These are phyloP conservation scores for Fusarium nanum DNA, from an alignment of 2,329 filamentous ascomycete genomes.

Conservation along the genomic window DNA sequence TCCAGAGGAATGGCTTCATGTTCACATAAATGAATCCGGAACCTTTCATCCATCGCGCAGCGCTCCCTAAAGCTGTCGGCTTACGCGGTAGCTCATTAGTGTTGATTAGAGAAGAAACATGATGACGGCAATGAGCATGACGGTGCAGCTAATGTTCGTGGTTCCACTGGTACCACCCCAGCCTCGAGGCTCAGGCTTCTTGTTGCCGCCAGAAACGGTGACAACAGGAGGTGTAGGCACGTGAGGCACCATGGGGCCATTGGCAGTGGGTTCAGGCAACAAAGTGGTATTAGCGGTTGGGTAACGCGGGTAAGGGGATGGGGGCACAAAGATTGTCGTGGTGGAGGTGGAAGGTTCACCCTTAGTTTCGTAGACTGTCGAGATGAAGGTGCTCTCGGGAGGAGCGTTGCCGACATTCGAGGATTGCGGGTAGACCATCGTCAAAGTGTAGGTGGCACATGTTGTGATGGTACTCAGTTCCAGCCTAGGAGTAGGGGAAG, in stretches of 20 bases:
- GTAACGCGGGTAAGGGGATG: conserved; percentile 46
- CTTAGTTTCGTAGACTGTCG: conserved; percentile 49
- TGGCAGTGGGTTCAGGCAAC: conserved; percentile 41
- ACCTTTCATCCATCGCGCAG: background rate
- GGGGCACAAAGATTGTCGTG: conserved; percentile 49
- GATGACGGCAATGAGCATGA: conserved; percentile 53
- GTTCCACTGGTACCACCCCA: conserved; percentile 47
- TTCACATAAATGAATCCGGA: conserved; percentile 11
- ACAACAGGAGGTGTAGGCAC: conserved; percentile 46
- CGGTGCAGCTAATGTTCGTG: conserved; percentile 50
- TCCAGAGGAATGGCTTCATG: conserved; percentile 14
- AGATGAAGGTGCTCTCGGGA: conserved; percentile 47
- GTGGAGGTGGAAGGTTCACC: conserved; percentile 47
- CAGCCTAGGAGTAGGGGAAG: conserved; percentile 45
- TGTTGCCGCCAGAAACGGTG: conserved; percentile 50
- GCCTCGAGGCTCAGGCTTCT: conserved; percentile 49
- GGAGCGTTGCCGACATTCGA: conserved; percentile 7
- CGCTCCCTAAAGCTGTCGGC: background rate
- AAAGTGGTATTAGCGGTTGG: conserved; percentile 49
- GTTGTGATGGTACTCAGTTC: conserved; percentile 45
- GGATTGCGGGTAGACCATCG: background rate
- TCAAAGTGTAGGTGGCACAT: conserved; percentile 44
- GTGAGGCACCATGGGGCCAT: conserved; percentile 38
- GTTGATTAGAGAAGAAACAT: conserved; percentile 50
- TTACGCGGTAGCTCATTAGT: background rate